These are phyloP conservation scores for Plasmodium adleri DNA, from an alignment of 169 alveolate genomes.

Conservation along the genomic window DNA sequence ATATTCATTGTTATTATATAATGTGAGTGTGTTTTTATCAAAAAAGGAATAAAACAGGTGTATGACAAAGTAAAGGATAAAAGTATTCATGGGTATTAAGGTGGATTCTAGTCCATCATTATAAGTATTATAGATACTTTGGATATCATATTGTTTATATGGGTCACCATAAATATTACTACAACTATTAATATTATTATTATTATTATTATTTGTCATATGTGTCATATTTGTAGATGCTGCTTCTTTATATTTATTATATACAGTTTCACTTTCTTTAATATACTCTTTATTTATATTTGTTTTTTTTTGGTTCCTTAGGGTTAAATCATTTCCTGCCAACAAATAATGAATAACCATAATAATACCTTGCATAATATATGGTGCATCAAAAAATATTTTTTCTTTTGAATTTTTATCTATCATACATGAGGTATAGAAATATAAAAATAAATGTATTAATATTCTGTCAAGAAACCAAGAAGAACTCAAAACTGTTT, in stretches of 20 bases:
- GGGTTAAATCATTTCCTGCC: conserved; percentile 71
- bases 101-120: conserved; percentile 53
- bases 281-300: too few relatives aligned
- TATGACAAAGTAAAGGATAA: conserved; percentile 48
- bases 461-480: conserved; percentile 70
- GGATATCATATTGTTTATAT: too few relatives aligned
- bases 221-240: too few relatives aligned
- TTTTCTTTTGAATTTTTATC: conserved; percentile 26
- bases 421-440: conserved; percentile 56
- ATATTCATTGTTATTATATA: conserved; percentile 6
- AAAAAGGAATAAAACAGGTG: conserved; percentile 73
- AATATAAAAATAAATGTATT: conserved; percentile 62
- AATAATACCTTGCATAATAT: conserved; percentile 59
- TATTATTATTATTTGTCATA: too few relatives aligned
- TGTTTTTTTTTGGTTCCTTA: conserved; percentile 8
- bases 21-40: conserved; percentile 21
- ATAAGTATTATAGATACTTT: background rate
- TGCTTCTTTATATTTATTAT: background rate
- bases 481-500: conserved; percentile 59
- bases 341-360: conserved; percentile 52
- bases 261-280: too few relatives aligned
- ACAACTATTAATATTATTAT: too few relatives aligned
- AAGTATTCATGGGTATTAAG: conserved; percentile 50
- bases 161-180: too few relatives aligned
- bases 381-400: conserved; percentile 57